Evolutionary conservation across 2,329 filamentous ascomycete genomes (phyloP), one percentile per base, ranked within the genome.

Genomic region (Claviceps spartinae): DNA sequence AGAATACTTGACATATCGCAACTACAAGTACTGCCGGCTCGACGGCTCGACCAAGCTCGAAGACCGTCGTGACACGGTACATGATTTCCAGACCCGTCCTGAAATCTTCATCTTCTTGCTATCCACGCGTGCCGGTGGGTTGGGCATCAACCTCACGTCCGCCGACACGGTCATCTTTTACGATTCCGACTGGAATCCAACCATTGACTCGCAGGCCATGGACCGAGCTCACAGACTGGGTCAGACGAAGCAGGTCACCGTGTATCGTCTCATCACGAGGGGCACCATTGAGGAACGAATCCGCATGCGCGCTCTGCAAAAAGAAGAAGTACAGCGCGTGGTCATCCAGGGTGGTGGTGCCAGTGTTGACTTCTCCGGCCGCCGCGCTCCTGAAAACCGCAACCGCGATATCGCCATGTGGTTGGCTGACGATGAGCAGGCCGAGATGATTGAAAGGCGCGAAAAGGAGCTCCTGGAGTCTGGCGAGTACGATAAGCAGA

Each of bases 81-180:
- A 89, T 48, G 91, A 96, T 65, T 98, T 97, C 82, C 93, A 98
- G 67, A 91, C 86, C 34, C 81, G 87, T 41, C 86, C 88, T 0
- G 90, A 95, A 18, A 95, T 97, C 60, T 98, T 98, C 67, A 88
- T 98, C 61, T 98, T 98, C 78, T 74, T 98, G 38, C 75, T 98
- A 42, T 95, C 89, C 20, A 98, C 93, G 0, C 89, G 93, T 69
- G 93, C 93, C 40, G 93, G 93, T 80, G 93, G 93, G 75, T 78
- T 98, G 20, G 93, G 93, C 72, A 98, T 98, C 76, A 98, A 98
- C 64, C 74, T 98, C 59, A 97, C 93, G 5, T 85, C 87, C 50
- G 93, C 93, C 20, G 93, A 98, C 66, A 98, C 93, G 0, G 93
- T 98, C 70, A 97, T 98, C 69, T 98, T 98, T 73, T 98, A 98